phyloP scores from a whole-genome alignment of 2,329 filamentous ascomycete genomes.

The Alternaria rosae region DNA sequence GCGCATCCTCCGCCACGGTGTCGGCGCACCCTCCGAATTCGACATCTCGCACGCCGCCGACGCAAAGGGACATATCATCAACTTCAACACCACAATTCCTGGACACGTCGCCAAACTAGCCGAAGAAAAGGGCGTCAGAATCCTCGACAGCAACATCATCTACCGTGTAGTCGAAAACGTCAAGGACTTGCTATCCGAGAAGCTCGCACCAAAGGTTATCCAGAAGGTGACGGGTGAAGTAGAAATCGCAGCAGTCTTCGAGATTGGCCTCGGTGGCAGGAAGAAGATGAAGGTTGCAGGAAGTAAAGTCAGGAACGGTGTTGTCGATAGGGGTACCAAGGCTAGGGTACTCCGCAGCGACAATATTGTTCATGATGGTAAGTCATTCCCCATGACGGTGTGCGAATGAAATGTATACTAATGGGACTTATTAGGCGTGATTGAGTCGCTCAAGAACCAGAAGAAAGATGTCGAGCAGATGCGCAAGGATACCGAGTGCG shows the following conservation, averaged over 20 bases:
- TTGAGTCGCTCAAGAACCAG: conserved; percentile 84
- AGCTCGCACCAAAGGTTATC: conserved; percentile 71
- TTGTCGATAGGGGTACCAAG: conserved; percentile 67
- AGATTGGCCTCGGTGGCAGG: conserved; percentile 79
- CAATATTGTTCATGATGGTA: conserved; percentile 82
- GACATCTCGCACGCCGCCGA: conserved; percentile 87
- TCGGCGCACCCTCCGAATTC: conserved; percentile 81
- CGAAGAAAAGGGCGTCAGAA: conserved; percentile 72
- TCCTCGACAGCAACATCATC: conserved; percentile 87
- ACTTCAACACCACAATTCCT: conserved; percentile 81
- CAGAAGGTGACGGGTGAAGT: conserved; percentile 85
- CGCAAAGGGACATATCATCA: conserved; percentile 78
- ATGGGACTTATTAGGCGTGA: conserved; percentile 64
- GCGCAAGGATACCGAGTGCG: conserved; percentile 92
- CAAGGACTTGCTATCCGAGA: conserved; percentile 70
- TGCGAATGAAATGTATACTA: neutral
- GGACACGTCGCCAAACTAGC: conserved; percentile 74
- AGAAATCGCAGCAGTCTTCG: conserved; percentile 82
- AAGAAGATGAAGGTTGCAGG: conserved; percentile 81
- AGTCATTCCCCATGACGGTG: conserved; percentile 48
- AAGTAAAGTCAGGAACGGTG: conserved; percentile 84
- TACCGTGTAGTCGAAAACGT: conserved; percentile 80
- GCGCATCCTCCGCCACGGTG: conserved; percentile 76
- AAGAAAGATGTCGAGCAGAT: conserved; percentile 93
- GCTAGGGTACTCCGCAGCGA: conserved; percentile 76